These are phyloP conservation scores for Amanita molliuscula DNA, from an alignment of 768 basidiomycete species.

Conservation along the genomic window DNA sequence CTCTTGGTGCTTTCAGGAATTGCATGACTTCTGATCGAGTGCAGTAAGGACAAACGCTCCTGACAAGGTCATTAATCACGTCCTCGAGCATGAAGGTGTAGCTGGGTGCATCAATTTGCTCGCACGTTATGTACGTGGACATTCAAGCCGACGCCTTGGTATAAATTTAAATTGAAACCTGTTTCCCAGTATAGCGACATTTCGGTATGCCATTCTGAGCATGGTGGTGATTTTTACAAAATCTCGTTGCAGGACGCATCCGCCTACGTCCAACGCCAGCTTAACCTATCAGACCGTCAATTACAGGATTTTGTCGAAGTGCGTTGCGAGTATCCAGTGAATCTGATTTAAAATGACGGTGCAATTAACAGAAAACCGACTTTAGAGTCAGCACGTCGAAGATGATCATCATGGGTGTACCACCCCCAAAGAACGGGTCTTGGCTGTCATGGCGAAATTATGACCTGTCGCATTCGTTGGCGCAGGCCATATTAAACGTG, in stretches of 20 bases:
- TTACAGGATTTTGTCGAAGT: slow-evolving; percentile 40
- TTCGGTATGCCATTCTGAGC: slow-evolving; percentile 14
- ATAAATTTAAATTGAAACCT: neutral
- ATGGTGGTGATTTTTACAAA: neutral
- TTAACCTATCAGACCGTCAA: slow-evolving; percentile 25
- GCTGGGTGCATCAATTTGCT: slow-evolving; percentile 23
- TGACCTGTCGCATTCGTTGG: slow-evolving; percentile 30
- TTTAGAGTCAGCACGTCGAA: slow-evolving; percentile 28
- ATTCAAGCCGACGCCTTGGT: slow-evolving; percentile 13
- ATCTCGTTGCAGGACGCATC: slow-evolving; percentile 27
- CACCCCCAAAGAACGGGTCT: slow-evolving; percentile 22
- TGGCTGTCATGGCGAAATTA: slow-evolving; percentile 30
- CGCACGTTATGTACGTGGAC: slow-evolving; percentile 11
- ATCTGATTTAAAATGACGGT: neutral
- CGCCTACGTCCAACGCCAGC: slow-evolving; percentile 31
- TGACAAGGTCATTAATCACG: slow-evolving; percentile 25
- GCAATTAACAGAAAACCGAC: slow-evolving; percentile 22
- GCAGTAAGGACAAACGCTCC: slow-evolving; percentile 33
- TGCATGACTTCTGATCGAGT: neutral
- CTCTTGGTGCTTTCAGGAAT: neutral
- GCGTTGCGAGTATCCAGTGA: neutral
- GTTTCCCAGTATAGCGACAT: slow-evolving; percentile 29
- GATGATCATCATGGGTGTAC: slow-evolving; percentile 34
- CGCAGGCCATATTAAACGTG: slow-evolving; percentile 26
- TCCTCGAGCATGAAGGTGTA: slow-evolving; percentile 24